Evolutionary conservation across 2,329 filamentous ascomycete species (phyloP).

Genomic region (Achaetomium macrosporum): DNA sequence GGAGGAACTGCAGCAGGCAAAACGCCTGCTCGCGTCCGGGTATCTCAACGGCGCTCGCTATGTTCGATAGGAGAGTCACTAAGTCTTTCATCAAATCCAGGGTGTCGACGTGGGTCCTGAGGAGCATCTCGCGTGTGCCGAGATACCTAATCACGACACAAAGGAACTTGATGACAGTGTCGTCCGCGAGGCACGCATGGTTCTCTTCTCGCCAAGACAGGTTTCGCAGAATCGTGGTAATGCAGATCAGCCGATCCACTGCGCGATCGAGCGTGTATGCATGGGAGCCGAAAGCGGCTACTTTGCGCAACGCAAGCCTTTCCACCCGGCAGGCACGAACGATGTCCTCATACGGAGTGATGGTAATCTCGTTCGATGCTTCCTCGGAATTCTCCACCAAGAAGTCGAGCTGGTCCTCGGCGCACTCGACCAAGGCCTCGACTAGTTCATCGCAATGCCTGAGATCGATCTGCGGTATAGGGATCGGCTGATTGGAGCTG

Average conservation of each 20-base stretch:
- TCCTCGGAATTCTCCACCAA: slow-evolving; percentile 81
- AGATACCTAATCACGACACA: slow-evolving; percentile 79
- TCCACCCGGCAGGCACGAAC: slow-evolving; percentile 72
- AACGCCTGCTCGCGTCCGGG: slow-evolving; percentile 82
- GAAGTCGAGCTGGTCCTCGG: slow-evolving; percentile 78
- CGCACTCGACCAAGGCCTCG: slow-evolving; percentile 83
- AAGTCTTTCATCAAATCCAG: slow-evolving; percentile 97
- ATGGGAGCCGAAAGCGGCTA: slow-evolving; percentile 65
- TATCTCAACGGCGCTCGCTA: slow-evolving; percentile 72
- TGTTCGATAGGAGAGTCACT: slow-evolving; percentile 82
- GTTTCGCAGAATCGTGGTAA: slow-evolving; percentile 89
- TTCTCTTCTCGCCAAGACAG: slow-evolving; percentile 79
- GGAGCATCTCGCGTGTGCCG: slow-evolving; percentile 80
- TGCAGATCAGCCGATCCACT: slow-evolving; percentile 79
- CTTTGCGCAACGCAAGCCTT: slow-evolving; percentile 63
- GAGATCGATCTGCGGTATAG: slow-evolving; percentile 61
- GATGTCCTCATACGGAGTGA: slow-evolving; percentile 83
- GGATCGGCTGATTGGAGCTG: slow-evolving; percentile 47
- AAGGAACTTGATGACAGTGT: slow-evolving; percentile 74
- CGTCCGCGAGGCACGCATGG: slow-evolving; percentile 66
- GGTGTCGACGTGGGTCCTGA: slow-evolving; percentile 76
- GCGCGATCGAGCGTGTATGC: slow-evolving; percentile 81
- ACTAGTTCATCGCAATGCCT: slow-evolving; percentile 79
- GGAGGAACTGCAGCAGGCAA: slow-evolving; percentile 78
- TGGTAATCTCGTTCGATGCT: slow-evolving; percentile 77